Percentiles rank a stretch among this genome's conserved stretches.
These are phyloP conservation scores for Eucalyptus tenuipes DNA, from an alignment of 345 rosid species.

Conservation along the genomic window DNA sequence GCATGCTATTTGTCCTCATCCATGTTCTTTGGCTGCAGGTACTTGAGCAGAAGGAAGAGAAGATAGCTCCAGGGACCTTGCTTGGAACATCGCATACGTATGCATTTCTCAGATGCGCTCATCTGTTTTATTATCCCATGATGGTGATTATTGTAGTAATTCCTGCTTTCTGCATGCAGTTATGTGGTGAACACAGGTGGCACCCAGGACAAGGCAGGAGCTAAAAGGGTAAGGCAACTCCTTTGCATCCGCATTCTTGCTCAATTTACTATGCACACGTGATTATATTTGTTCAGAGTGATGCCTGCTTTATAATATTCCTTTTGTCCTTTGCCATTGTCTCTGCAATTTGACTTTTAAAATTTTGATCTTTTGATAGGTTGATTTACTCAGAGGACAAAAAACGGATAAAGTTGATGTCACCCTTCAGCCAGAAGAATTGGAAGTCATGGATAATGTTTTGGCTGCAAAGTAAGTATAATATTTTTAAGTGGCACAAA, in stretches of 20 bases:
- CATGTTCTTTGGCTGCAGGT: constrained; percentile 23
- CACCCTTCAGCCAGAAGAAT: constrained; percentile 84
- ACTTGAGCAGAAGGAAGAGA: constrained; percentile 83
- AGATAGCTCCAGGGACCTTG: constrained; percentile 72
- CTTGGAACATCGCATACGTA: constrained; percentile 94
- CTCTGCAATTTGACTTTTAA: background rate
- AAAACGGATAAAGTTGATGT: constrained; percentile 89
- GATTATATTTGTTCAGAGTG: background rate
- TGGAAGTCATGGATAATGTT: constrained; percentile 83
- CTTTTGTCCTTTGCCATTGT: background rate
- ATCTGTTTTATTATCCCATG: background rate
- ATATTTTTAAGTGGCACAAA: background rate
- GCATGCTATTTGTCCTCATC: background rate
- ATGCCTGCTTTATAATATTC: background rate
- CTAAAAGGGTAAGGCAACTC: constrained; percentile 67
- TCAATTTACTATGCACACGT: background rate
- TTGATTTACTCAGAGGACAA: constrained; percentile 90
- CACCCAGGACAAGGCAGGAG: constrained; percentile 69
- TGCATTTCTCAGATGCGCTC: background rate
- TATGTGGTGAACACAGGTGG: constrained; percentile 67
- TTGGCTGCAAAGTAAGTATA: constrained; percentile 82
- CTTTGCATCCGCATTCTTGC: background rate
- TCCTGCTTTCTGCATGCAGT: constrained; percentile 13
- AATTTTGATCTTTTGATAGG: constrained; percentile 23
- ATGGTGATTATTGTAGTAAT: background rate